Evolutionary conservation across 768 basidiomycete species (phyloP).

Genomic region (Xerocomus potaroensis): DNA sequence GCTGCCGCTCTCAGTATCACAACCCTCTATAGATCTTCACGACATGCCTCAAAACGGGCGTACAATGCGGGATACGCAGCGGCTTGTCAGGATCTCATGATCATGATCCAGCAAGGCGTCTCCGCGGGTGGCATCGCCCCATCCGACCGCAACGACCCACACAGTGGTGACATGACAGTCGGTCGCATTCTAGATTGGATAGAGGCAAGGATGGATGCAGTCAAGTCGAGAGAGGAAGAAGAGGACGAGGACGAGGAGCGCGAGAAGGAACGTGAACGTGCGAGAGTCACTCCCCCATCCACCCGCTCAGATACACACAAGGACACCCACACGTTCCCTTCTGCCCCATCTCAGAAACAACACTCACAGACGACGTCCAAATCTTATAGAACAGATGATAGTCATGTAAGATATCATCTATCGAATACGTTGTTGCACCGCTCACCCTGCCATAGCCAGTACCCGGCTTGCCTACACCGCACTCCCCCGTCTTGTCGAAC

Average conservation of each 20-base stretch:
- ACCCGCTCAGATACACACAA: slow-evolving; percentile 18
- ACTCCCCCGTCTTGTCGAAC: slow-evolving; percentile 24
- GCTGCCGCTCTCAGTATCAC: slow-evolving; percentile 83
- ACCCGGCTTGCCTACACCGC: slow-evolving; percentile 30
- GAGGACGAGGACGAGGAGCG: slow-evolving; percentile 79
- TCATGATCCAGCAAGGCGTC: slow-evolving; percentile 81
- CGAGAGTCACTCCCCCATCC: slow-evolving; percentile 24
- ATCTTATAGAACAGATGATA: slow-evolving; percentile 17
- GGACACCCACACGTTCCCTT: slow-evolving; percentile 15
- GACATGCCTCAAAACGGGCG: slow-evolving; percentile 71
- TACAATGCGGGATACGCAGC: slow-evolving; percentile 79
- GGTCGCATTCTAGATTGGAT: slow-evolving; percentile 83
- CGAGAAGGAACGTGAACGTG: slow-evolving; percentile 49
- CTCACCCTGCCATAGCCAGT: slow-evolving; percentile 15
- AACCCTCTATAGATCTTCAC: slow-evolving; percentile 76
- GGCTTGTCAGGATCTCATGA: slow-evolving; percentile 75
- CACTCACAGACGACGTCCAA: slow-evolving; percentile 13
- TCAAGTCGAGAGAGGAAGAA: slow-evolving; percentile 70
- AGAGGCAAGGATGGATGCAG: slow-evolving; percentile 75
- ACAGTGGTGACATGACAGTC: slow-evolving; percentile 63
- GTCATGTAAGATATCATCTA: slow-evolving; percentile 29
- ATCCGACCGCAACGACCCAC: slow-evolving; percentile 40
- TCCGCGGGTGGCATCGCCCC: slow-evolving; percentile 50
- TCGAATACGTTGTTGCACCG: neutral
- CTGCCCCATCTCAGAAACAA: slow-evolving; percentile 16